Evolutionary conservation across 192 early-diverging fungal species (phyloP), one percentile per base, ranked within the genome.

Genomic region (Linnemannia exigua): DNA sequence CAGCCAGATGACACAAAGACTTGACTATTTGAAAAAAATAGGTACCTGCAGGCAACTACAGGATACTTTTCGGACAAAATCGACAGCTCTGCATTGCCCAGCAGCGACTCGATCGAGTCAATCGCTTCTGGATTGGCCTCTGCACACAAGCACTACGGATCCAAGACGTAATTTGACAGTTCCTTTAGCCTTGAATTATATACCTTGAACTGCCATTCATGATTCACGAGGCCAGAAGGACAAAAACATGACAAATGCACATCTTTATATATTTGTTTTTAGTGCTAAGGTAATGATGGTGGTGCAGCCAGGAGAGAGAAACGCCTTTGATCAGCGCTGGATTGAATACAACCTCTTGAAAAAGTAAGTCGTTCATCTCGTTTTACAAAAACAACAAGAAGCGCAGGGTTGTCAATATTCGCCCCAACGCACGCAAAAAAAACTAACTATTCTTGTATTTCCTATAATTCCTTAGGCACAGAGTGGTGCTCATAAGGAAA

Each of bases 261-360:
- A 50, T 31, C 14, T 76, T n/a, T 31, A 8, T 77, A 17, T 37
- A 35, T 48, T 46, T 17, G 36, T 48, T 38, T 47, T 35, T 88
- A 93, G 91, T 37, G 95, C 96, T 0, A 90, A 95, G 50, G 94
- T 96, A 1, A 86, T 96, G 69, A 96, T 99, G 95, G 90, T 99
- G 52, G 94, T 97, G 35, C 97, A 98, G 81, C 96, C 97, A 41
- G 91, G 88, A n/a, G 98, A 99, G 88, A 91, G 96, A 47, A 99
- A 99, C 77, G 91, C 92, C 25, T 97, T 95, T 89, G 98, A 99
- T 89, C 98, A 99, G 87, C 92, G 97, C 63, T 94, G 91, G 90
- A 93, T 98, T 48, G 96, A 97, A 79, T 95, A 96, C 70, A 88
- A 81, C n/a, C 85, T 98, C n/a, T 89, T 94, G 48, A 85, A 87